phyloP scores from a whole-genome alignment of 176 grass and related monocot genomes.

The Zea luxurians region DNA sequence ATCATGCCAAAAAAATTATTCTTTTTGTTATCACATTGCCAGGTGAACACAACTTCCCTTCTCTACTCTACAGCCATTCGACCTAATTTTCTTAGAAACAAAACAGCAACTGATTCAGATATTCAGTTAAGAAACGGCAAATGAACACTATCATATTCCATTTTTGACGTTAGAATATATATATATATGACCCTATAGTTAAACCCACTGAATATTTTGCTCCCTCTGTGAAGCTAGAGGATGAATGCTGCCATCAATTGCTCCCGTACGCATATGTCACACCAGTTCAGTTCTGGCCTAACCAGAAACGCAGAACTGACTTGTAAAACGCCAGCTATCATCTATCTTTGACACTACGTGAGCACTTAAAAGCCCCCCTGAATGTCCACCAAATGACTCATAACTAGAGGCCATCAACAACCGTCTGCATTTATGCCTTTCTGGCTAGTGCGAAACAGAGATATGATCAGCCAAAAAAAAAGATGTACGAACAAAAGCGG shows the following conservation, averaged over 20 bases:
- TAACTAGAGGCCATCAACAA: too few relatives aligned
- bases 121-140: conserved; percentile 1
- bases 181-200: not conserved
- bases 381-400: too few relatives aligned
- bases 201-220: not conserved
- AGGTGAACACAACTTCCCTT: conserved; percentile 1
- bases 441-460: too few relatives aligned
- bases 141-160: not conserved
- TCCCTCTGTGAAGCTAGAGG: not conserved
- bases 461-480: too few relatives aligned
- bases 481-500: too few relatives aligned
- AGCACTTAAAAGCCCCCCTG: too few relatives aligned
- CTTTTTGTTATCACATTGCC: conserved; percentile 1
- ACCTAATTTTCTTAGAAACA: conserved; percentile 5
- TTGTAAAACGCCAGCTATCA: not conserved
- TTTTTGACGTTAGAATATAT: not conserved
- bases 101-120: not conserved
- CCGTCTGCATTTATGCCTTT: too few relatives aligned
- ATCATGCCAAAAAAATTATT: not conserved
- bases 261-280: conserved; percentile 15
- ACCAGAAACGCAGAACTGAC: not conserved
- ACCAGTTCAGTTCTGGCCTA: not conserved
- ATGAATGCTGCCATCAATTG: conserved; percentile 24
- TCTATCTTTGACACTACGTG: too few relatives aligned
- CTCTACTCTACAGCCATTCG: conserved; percentile 18